These are phyloP conservation scores for Tuber microsphaerosporum DNA, from an alignment of 495 filamentous ascomycete genomes.

Conservation along the genomic window DNA sequence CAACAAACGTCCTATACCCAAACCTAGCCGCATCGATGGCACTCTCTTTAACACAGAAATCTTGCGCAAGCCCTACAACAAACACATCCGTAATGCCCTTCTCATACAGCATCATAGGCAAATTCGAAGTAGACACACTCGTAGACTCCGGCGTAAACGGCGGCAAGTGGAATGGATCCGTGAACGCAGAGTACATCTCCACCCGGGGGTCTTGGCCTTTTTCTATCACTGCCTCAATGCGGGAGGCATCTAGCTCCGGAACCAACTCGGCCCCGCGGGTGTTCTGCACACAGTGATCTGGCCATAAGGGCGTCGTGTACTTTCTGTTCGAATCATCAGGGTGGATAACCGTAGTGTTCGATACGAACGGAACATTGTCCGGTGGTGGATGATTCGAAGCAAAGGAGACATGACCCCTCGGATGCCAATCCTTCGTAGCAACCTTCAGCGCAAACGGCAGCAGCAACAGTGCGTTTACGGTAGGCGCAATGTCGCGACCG, in stretches of 20 bases:
- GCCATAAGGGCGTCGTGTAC: conserved; percentile 72
- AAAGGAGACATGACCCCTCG: conserved; percentile 79
- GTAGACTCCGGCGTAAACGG: conserved; percentile 38
- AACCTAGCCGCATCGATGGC: conserved; percentile 67
- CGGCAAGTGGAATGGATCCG: conserved; percentile 57
- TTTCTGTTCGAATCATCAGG: conserved; percentile 57
- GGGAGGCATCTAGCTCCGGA: conserved; percentile 58
- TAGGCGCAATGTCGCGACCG: conserved; percentile 60
- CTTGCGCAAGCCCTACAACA: conserved; percentile 75
- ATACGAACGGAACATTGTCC: conserved; percentile 61
- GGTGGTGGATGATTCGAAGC: conserved; percentile 63
- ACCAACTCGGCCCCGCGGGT: conserved; percentile 68
- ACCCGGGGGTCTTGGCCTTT: conserved; percentile 68
- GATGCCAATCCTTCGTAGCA: conserved; percentile 88
- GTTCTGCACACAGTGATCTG: conserved; percentile 73
- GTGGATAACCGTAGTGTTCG: conserved; percentile 58
- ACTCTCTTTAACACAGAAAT: conserved; percentile 80
- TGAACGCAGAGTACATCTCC: conserved; percentile 91
- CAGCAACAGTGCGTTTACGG: conserved; percentile 68
- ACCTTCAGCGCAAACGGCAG: conserved; percentile 66
- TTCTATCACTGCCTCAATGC: conserved; percentile 58
- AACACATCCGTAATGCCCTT: conserved; percentile 66
- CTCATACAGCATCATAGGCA: conserved; percentile 53
- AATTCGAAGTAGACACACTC: conserved; percentile 54
- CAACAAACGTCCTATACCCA: conserved; percentile 68